Conservation (phyloP, 2,329 filamentous ascomycete species). For the Aureobasidium namibiae region DNA sequence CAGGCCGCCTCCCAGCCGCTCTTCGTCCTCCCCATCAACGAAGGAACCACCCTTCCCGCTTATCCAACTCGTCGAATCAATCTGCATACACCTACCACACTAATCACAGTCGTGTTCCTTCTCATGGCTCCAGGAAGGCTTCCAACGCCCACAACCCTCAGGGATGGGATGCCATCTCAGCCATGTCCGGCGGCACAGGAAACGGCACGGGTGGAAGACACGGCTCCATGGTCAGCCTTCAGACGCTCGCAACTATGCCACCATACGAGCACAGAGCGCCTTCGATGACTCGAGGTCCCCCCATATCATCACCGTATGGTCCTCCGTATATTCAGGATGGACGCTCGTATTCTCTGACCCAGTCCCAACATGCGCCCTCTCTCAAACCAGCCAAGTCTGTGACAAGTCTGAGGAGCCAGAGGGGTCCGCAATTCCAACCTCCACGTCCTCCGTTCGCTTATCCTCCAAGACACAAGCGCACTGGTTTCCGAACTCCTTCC, state of each 20-base stretch:
- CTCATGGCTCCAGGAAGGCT: conserved; percentile 33
- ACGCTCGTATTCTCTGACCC: conserved; percentile 37
- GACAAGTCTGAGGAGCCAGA: conserved; percentile 37
- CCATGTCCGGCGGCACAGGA: conserved; percentile 23
- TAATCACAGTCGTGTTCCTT: conserved; percentile 26
- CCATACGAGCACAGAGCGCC: conserved; percentile 32
- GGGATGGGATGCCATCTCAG: conserved; percentile 32
- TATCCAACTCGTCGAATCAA: conserved; percentile 33
- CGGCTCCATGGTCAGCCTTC: conserved; percentile 34
- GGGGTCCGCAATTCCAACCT: conserved; percentile 25
- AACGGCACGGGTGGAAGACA: not conserved
- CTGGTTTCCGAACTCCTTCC: conserved; percentile 35
- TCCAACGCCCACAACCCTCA: conserved; percentile 29
- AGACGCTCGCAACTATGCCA: conserved; percentile 34
- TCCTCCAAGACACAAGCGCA: conserved; percentile 33
- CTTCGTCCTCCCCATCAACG: conserved; percentile 29
- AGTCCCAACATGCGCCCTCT: conserved; percentile 18
- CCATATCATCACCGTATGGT: not conserved
- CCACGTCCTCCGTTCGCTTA: conserved; percentile 34
- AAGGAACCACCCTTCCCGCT: conserved; percentile 27
- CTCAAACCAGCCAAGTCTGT: conserved; percentile 25
- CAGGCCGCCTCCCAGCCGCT: conserved; percentile 30
- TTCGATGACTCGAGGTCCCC: conserved; percentile 11
- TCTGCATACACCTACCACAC: conserved; percentile 21
- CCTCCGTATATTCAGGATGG: conserved; percentile 25